These are phyloP conservation scores for Morella rubra DNA, from an alignment of 306 rosid species.

Conservation along the genomic window DNA sequence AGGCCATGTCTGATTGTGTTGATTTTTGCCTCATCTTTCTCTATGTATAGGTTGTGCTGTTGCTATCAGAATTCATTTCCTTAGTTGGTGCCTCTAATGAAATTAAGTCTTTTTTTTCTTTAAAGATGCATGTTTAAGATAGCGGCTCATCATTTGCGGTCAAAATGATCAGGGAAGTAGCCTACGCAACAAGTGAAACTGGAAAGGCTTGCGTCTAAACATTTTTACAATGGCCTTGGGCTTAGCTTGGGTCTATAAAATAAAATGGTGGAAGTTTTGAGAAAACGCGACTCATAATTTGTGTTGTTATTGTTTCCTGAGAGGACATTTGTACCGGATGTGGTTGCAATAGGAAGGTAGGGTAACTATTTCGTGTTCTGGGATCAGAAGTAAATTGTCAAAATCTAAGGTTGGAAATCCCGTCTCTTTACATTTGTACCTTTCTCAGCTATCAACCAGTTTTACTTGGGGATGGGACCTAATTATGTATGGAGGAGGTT, in stretches of 20 bases:
- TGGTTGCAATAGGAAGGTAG: neutral
- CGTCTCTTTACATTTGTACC: neutral
- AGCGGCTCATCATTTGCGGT: slow-evolving; percentile 15
- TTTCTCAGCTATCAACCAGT: neutral
- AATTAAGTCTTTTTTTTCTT: slow-evolving; percentile 4
- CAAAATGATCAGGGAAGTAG: slow-evolving; percentile 5
- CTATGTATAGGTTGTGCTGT: slow-evolving; percentile 7
- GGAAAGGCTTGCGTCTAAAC: slow-evolving; percentile 25
- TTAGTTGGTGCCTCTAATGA: slow-evolving; percentile 24
- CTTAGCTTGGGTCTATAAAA: slow-evolving; percentile 81
- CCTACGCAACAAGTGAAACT: slow-evolving; percentile 15
- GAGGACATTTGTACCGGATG: neutral
- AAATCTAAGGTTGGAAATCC: neutral
- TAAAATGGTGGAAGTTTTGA: neutral
- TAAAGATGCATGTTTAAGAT: slow-evolving; percentile 28
- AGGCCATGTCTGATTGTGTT: neutral
- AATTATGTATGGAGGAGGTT: neutral
- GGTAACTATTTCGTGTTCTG: neutral
- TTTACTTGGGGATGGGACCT: neutral
- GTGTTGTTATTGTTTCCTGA: neutral
- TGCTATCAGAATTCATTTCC: slow-evolving; percentile 20
- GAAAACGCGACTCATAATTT: neutral
- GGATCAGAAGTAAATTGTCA: neutral
- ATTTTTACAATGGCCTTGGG: slow-evolving; percentile 67
- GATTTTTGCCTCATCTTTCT: slow-evolving; percentile 12